These are phyloP conservation scores for Cyberlindnera galapagoensis DNA, from an alignment of 805 yeast genomes.

Conservation along the genomic window DNA sequence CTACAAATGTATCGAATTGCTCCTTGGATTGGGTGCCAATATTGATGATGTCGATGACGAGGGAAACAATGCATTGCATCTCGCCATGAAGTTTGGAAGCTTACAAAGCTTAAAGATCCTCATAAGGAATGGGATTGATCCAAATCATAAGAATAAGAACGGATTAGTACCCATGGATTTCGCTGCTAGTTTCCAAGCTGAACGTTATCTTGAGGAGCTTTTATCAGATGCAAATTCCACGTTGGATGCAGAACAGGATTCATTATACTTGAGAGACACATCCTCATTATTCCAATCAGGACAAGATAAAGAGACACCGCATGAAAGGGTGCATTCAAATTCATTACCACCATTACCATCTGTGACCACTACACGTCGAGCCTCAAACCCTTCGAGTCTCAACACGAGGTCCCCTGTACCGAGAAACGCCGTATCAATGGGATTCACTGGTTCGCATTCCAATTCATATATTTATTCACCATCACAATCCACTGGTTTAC, in stretches of 20 bases:
- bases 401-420: constrained; percentile 21
- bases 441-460: constrained; percentile 20
- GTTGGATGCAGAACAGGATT: not conserved
- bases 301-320: not conserved
- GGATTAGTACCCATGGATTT: constrained; percentile 65
- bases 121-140: constrained; percentile 43
- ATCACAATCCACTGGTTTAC: constrained; percentile 4
- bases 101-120: constrained; percentile 49
- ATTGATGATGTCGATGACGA: constrained; percentile 61
- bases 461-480: constrained; percentile 23
- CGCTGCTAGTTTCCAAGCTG: constrained; percentile 46
- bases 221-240: constrained; percentile 7
- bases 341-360: constrained; percentile 29
- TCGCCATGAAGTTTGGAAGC: constrained; percentile 70
- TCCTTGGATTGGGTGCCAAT: constrained; percentile 73
- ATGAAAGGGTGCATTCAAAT: constrained; percentile 18
- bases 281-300: not conserved
- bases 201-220: constrained; percentile 30
- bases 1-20: constrained; percentile 54
- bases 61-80: constrained; percentile 81
- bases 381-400: constrained; percentile 18
- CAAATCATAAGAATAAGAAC: constrained; percentile 41
- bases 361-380: constrained; percentile 25
- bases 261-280: too few relatives aligned
- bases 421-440: constrained; percentile 19